phyloP scores from a whole-genome alignment of 192 early-diverging fungal species.

The Coemansia sp. region DNA sequence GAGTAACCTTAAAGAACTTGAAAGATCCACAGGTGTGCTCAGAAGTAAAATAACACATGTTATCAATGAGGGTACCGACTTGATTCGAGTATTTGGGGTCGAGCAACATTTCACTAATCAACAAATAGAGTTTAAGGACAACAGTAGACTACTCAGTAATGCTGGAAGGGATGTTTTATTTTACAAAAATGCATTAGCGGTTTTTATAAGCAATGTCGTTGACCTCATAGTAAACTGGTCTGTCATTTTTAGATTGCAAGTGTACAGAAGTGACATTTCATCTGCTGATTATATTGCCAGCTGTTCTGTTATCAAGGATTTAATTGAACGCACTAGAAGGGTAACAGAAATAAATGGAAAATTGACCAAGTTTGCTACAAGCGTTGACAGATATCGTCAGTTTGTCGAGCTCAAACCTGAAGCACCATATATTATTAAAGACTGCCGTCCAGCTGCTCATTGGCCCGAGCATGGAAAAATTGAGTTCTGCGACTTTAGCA shows the following conservation, averaged over 20 bases:
- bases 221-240: slow-evolving; percentile 2
- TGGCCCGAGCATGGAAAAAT: slow-evolving; percentile 31
- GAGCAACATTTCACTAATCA: slow-evolving; percentile 58
- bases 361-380: slow-evolving; percentile 12
- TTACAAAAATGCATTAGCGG: too few species aligned
- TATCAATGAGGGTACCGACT: slow-evolving; percentile 60
- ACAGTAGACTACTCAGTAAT: slow-evolving; percentile 54
- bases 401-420: slow-evolving; percentile 16
- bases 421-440: slow-evolving; percentile 14
- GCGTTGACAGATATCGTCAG: slow-evolving; percentile 28
- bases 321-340: slow-evolving; percentile 4
- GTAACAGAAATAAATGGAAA: slow-evolving; percentile 13
- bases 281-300: slow-evolving; percentile 22
- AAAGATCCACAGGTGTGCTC: background rate
- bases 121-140: slow-evolving; percentile 60
- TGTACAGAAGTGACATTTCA: slow-evolving; percentile 4
- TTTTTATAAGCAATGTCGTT: too few species aligned
- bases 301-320: slow-evolving; percentile 1
- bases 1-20: too few species aligned
- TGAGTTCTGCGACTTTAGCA: slow-evolving; percentile 33
- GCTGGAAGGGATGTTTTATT: slow-evolving; percentile 17
- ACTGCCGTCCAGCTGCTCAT: slow-evolving; percentile 1
- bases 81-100: slow-evolving; percentile 66
- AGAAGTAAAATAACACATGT: slow-evolving; percentile 10
- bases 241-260: slow-evolving; percentile 24